phyloP scores from a whole-genome alignment of 441 rosid genomes.

The Corymbia calophylla region DNA sequence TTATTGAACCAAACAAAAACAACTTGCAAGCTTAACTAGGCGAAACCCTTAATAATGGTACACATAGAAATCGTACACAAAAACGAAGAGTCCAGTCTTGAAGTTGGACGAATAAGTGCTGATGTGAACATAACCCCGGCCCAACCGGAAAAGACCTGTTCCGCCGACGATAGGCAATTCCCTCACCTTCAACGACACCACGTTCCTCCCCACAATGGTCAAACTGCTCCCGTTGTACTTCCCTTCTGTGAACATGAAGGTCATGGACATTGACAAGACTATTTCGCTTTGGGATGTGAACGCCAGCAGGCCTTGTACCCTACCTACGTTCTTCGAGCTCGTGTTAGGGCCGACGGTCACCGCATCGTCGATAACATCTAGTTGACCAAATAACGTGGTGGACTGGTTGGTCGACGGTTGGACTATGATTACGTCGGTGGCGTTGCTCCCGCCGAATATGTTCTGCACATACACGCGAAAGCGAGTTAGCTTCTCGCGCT shows the following conservation, averaged over 20 bases:
- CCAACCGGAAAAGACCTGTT: not conserved
- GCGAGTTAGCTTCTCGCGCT: slow-evolving; percentile 20
- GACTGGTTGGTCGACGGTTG: not conserved
- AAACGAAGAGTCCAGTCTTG: not conserved
- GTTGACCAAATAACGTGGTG: not conserved
- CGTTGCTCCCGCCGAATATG: not conserved
- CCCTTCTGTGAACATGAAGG: not conserved
- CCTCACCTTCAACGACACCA: not conserved
- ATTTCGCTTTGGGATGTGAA: not conserved
- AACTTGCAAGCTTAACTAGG: not conserved
- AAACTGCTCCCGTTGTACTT: not conserved
- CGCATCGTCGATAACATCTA: not conserved
- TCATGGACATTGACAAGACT: not conserved
- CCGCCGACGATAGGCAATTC: not conserved
- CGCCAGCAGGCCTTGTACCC: not conserved
- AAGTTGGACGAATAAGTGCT: not conserved
- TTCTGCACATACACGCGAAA: not conserved
- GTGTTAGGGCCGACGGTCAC: not conserved
- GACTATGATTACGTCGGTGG: not conserved
- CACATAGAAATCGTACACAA: not conserved
- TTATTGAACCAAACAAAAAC: not conserved
- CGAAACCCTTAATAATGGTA: not conserved
- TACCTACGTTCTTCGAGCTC: not conserved
- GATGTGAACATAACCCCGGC: not conserved
- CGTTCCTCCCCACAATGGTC: not conserved